phyloP scores from a whole-genome alignment of 371 early-diverging fungal species.

The Mortierella sp. region DNA sequence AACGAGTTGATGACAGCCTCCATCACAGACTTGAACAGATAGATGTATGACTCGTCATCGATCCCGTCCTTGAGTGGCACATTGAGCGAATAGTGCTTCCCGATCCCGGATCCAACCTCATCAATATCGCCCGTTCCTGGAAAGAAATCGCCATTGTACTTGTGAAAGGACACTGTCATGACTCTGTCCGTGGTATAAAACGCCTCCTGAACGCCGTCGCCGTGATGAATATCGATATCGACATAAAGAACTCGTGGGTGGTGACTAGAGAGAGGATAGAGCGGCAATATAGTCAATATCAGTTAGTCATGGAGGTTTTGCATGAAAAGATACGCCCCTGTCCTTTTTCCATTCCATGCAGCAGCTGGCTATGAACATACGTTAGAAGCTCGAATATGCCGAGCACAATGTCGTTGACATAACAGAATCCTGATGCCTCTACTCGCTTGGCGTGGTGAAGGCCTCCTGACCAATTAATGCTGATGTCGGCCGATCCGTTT shows the following conservation, averaged over 20 bases:
- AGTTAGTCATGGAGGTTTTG: neutral
- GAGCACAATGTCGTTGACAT: constrained; percentile 98
- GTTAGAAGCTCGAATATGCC: constrained; percentile 92
- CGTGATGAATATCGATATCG: constrained; percentile 99
- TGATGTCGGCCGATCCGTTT: constrained; percentile 92
- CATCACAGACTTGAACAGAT: constrained; percentile 83
- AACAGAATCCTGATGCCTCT: constrained; percentile 99
- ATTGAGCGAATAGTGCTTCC: constrained; percentile 96
- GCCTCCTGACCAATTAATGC: constrained; percentile 99
- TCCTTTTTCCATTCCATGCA: constrained; percentile 95
- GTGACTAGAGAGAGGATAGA: constrained; percentile 86
- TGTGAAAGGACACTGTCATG: constrained; percentile 99
- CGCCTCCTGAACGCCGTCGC: constrained; percentile 99
- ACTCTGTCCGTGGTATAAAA: constrained; percentile 99
- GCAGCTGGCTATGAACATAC: constrained; percentile 95
- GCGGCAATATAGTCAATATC: constrained; percentile 69
- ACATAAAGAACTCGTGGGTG: constrained; percentile 98
- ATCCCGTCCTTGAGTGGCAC: constrained; percentile 99
- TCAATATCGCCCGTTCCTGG: constrained; percentile 96
- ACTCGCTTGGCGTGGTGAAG: constrained; percentile 98
- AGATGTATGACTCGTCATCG: constrained; percentile 92
- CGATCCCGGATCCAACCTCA: constrained; percentile 90
- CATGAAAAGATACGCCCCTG: neutral
- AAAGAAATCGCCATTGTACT: constrained; percentile 99
- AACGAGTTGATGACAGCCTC: constrained; percentile 94